phyloP scores from a whole-genome alignment of 768 basidiomycete genomes.

The Kwoniella dejecticola region DNA sequence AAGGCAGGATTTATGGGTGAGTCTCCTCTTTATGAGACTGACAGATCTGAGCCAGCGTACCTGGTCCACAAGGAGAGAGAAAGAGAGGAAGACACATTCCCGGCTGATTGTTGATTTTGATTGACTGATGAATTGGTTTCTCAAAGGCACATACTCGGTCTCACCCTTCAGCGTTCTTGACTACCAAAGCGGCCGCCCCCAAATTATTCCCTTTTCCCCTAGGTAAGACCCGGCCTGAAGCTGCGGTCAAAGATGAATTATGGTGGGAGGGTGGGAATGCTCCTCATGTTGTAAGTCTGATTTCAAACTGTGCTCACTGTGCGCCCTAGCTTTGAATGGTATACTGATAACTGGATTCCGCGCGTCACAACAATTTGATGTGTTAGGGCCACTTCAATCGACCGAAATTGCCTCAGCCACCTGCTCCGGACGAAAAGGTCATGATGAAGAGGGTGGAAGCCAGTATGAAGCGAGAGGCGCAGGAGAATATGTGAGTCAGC shows the following conservation, averaged over 20 bases:
- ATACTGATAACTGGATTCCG: too few species aligned
- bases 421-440: constrained; percentile 22
- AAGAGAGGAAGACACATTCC: too few species aligned
- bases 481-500: constrained; percentile 31
- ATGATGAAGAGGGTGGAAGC: constrained; percentile 35
- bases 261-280: constrained; percentile 46
- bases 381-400: constrained; percentile 52
- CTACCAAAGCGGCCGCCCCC: constrained; percentile 40
- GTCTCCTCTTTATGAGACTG: neutral
- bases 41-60: too few species aligned
- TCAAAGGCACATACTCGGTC: constrained; percentile 44
- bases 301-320: neutral
- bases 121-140: neutral
- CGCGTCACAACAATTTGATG: too few species aligned
- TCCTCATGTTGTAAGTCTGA: constrained; percentile 35
- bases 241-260: constrained; percentile 32
- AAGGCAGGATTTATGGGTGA: constrained; percentile 44
- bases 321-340: neutral
- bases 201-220: constrained; percentile 43
- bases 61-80: too few species aligned
- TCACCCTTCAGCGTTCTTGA: constrained; percentile 48
- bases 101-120: neutral
- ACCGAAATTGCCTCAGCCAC: constrained; percentile 32
- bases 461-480: constrained; percentile 36
- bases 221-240: constrained; percentile 27